phyloP scores from a whole-genome alignment of 257 asterid genomes.

The Rehmannia glutinosa region DNA sequence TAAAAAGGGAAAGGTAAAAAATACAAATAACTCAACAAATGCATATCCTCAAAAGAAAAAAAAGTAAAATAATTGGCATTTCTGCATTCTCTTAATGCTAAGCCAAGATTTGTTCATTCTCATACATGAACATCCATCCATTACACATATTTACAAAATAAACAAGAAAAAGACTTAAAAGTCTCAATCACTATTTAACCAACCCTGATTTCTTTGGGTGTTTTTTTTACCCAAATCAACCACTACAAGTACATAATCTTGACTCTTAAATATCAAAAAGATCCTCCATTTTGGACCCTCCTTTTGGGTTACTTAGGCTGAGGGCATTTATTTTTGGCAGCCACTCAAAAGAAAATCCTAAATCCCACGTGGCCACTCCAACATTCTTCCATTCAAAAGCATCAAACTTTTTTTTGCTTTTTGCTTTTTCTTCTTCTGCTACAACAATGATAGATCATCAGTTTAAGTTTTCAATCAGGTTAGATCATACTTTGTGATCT shows the following conservation, averaged over 20 bases:
- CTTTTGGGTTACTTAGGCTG: slow-evolving; percentile 43
- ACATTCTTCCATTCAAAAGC: slow-evolving; percentile 17
- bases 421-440: slow-evolving; percentile 23
- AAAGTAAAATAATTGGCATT: background rate
- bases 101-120: slow-evolving; percentile 9
- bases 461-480: background rate
- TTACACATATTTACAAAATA: slow-evolving; percentile 24
- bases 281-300: slow-evolving; percentile 20
- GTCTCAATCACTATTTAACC: slow-evolving; percentile 17
- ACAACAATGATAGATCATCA: slow-evolving; percentile 2
- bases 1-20: no score
- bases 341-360: slow-evolving; percentile 41
- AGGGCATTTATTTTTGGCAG: slow-evolving; percentile 35
- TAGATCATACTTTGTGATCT: no score
- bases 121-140: slow-evolving; percentile 23
- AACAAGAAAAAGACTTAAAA: slow-evolving; percentile 6
- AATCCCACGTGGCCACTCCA: slow-evolving; percentile 38
- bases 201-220: slow-evolving; percentile 1
- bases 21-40: no score
- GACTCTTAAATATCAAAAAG: slow-evolving; percentile 9
- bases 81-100: slow-evolving; percentile 1
- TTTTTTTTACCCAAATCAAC: slow-evolving; percentile 5
- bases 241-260: slow-evolving; percentile 13
- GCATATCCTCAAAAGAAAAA: no score
- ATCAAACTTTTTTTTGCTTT: slow-evolving; percentile 9